A percentile compares a stretch with the other conserved stretches of the same genome.
Evolutionary conservation across 495 filamentous ascomycete genomes (phyloP).

Genomic region (Podospora anserina): DNA sequence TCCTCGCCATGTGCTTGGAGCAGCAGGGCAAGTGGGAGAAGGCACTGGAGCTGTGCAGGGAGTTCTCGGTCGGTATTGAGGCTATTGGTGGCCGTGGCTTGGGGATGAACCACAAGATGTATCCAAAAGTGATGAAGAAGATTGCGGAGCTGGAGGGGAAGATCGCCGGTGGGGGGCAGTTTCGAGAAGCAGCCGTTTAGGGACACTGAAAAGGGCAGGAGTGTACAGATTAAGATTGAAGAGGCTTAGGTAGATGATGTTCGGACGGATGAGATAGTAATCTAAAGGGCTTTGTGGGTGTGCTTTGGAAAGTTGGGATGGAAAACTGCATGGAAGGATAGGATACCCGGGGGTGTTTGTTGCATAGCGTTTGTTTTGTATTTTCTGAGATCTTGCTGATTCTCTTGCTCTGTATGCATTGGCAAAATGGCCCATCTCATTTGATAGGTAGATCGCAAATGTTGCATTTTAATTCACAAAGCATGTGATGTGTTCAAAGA

Average conservation of each 20-base stretch:
- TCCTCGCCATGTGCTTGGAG: slow-evolving; percentile 6
- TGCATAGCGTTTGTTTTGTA: not conserved
- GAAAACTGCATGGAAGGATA: not conserved
- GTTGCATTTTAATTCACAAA: not conserved
- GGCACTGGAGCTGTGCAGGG: slow-evolving; percentile 8
- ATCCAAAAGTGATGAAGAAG: not conserved
- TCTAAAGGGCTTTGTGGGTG: not conserved
- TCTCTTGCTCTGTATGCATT: not conserved
- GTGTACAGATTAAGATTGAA: not conserved
- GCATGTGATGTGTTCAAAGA: not conserved
- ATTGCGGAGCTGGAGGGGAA: not conserved
- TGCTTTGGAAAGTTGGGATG: not conserved
- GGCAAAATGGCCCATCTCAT: not conserved
- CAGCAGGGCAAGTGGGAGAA: slow-evolving; percentile 6
- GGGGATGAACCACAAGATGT: slow-evolving; percentile 8
- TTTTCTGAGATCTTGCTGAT: not conserved
- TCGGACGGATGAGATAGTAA: not conserved
- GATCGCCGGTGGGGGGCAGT: not conserved
- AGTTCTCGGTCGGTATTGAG: not conserved
- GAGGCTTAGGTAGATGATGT: not conserved
- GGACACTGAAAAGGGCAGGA: not conserved
- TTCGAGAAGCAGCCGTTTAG: not conserved
- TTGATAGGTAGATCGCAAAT: not conserved
- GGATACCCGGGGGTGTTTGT: not conserved
- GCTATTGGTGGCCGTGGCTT: not conserved